A percentile compares a stretch with the other conserved stretches of the same genome.
These are phyloP conservation scores for Eucalyptus pauciflora DNA, from an alignment of 345 rosid genomes.

Conservation along the genomic window DNA sequence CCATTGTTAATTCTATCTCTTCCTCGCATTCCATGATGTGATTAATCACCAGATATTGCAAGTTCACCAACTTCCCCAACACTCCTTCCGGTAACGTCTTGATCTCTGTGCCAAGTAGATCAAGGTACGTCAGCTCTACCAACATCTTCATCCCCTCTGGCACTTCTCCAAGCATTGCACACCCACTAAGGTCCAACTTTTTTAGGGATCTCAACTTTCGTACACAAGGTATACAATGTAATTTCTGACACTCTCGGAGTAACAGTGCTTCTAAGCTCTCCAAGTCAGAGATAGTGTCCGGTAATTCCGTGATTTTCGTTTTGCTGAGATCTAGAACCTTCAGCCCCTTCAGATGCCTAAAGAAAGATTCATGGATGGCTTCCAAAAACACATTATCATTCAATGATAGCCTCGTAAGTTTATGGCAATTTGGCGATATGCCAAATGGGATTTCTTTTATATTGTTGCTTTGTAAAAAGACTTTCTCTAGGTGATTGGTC, in stretches of 20 bases:
- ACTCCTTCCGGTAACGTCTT: background rate
- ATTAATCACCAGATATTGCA: background rate
- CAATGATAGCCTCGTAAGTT: background rate
- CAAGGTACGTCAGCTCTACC: background rate
- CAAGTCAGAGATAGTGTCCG: background rate
- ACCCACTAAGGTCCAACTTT: background rate
- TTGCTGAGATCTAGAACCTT: background rate
- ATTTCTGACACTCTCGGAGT: fast-evolving
- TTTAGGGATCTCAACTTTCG: background rate
- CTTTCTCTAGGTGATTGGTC: background rate
- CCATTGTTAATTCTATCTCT: background rate
- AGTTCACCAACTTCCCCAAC: background rate
- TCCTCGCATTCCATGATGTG: no score
- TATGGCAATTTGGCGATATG: background rate
- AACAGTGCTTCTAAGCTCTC: background rate
- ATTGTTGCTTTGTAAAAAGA: background rate
- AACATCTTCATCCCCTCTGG: constrained; percentile 2
- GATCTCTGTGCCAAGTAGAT: fast-evolving
- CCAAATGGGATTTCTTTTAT: background rate
- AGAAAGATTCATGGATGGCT: background rate
- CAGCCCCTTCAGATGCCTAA: background rate
- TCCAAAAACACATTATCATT: fast-evolving
- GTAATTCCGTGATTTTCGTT: background rate
- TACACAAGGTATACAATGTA: background rate
- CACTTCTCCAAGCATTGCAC: background rate